Conservation (phyloP, 345 rosid species). For the Eutrema heterophyllum region DNA sequence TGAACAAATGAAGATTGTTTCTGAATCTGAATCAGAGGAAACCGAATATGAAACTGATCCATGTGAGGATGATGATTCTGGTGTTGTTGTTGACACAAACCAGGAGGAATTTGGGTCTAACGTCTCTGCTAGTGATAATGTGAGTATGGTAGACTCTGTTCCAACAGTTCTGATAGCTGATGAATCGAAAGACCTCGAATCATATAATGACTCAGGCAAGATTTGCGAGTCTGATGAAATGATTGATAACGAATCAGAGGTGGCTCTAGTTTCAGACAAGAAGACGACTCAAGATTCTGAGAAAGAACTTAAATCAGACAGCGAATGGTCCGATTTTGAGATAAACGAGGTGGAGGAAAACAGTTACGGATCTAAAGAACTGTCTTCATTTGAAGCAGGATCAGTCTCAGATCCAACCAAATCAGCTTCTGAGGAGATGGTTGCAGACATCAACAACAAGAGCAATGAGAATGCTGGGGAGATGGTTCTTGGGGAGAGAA, state of each 20-base stretch:
- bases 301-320: background rate
- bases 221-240: conserved; percentile 13
- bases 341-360: background rate
- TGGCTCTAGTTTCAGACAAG: conserved; percentile 12
- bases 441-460: background rate
- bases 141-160: background rate
- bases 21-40: conserved; percentile 15
- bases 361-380: background rate
- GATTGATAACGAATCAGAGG: background rate
- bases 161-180: background rate
- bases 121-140: conserved; percentile 3
- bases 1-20: conserved; percentile 7
- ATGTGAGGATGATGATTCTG: conserved; percentile 5
- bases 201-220: too few species aligned
- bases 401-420: conserved; percentile 11
- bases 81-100: conserved; percentile 14
- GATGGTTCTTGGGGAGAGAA: conserved; percentile 31
- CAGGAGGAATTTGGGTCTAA: conserved; percentile 11
- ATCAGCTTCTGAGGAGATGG: conserved; percentile 7
- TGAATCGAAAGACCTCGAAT: background rate
- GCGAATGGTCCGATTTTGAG: conserved; percentile 24
- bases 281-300: conserved; percentile 3
- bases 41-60: background rate
- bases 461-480: conserved; percentile 13
- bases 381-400: conserved; percentile 29